phyloP scores from a whole-genome alignment of 164 flowering plant species.

The Nymphaea colorata region DNA sequence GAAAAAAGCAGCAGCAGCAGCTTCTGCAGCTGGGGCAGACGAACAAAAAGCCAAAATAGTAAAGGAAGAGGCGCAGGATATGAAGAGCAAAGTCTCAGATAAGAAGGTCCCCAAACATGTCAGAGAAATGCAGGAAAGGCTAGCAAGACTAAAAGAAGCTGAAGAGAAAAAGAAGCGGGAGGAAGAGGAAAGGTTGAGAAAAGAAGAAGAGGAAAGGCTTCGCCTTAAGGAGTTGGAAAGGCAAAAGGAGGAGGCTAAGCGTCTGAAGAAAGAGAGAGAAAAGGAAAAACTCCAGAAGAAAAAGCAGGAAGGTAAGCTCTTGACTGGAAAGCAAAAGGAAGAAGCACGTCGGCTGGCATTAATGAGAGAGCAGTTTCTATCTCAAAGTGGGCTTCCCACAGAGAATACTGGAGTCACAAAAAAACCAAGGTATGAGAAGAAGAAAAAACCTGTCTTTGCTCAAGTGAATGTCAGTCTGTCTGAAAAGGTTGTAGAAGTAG shows the following conservation, averaged over 20 bases:
- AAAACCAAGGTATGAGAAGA: conserved; percentile 66
- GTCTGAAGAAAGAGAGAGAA: conserved; percentile 75
- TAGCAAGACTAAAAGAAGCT: conserved; percentile 74
- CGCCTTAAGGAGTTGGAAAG: conserved; percentile 71
- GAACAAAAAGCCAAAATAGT: conserved; percentile 15
- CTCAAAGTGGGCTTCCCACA: conserved; percentile 33
- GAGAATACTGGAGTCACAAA: conserved; percentile 33
- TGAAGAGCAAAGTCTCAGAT: conserved; percentile 38
- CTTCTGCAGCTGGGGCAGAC: conserved; percentile 15
- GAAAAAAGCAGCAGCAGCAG: conserved; percentile 36
- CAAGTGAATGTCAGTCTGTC: conserved; percentile 10
- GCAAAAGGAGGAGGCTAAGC: conserved; percentile 78
- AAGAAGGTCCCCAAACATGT: conserved; percentile 90
- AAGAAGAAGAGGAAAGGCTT: conserved; percentile 87
- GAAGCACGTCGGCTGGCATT: conserved; percentile 70
- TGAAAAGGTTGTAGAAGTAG: conserved; percentile 22
- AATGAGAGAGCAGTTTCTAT: conserved; percentile 77
- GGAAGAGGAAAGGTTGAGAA: conserved; percentile 77
- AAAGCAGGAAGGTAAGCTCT: conserved; percentile 70
- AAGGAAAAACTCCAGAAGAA: conserved; percentile 80
- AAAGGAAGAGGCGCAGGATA: conserved; percentile 25
- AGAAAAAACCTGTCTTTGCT: conserved; percentile 34
- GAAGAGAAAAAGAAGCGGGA: conserved; percentile 80
- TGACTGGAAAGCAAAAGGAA: conserved; percentile 88
- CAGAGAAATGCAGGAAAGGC: conserved; percentile 93